A percentile compares a stretch with the other conserved stretches of the same genome.
phyloP scores from a whole-genome alignment of 176 grass and related monocot species.

The Triticum urartu region DNA sequence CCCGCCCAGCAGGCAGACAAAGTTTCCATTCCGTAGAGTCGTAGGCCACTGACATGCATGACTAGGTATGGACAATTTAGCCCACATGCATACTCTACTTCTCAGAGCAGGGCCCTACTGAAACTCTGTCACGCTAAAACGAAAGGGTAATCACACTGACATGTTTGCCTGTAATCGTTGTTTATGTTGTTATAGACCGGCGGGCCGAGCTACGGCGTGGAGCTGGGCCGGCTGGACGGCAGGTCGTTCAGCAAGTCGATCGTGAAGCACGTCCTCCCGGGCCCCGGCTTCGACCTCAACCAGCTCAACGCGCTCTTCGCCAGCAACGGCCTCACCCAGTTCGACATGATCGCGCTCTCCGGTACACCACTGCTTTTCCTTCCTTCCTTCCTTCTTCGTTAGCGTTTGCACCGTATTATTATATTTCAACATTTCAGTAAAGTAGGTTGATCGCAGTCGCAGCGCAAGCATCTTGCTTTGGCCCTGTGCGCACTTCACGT shows the following conservation, averaged over 20 bases:
- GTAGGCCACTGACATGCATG: background rate
- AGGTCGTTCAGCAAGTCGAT: constrained; percentile 58
- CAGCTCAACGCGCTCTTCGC: constrained; percentile 67
- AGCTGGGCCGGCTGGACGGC: constrained; percentile 73
- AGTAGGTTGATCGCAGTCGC: constrained; percentile 32
- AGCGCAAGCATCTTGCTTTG: constrained; percentile 34
- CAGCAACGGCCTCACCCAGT: constrained; percentile 66
- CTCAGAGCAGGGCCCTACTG: too few species aligned
- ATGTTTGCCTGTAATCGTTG: too few species aligned
- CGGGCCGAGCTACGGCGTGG: constrained; percentile 61
- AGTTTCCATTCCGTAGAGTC: constrained; percentile 23
- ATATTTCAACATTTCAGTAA: background rate
- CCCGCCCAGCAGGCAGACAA: background rate
- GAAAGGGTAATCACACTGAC: too few species aligned
- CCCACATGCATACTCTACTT: background rate
- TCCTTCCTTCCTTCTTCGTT: background rate
- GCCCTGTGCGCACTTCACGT: constrained; percentile 21
- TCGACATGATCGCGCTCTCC: constrained; percentile 77
- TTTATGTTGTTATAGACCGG: constrained; percentile 29
- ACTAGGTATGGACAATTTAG: background rate
- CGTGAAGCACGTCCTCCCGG: constrained; percentile 73
- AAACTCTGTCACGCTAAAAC: too few species aligned
- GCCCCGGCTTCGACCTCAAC: constrained; percentile 64
- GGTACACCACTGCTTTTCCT: constrained; percentile 3
- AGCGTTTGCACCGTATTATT: background rate